phyloP scores from a whole-genome alignment of 192 early-diverging fungal species.

The Coemansia sp. region DNA sequence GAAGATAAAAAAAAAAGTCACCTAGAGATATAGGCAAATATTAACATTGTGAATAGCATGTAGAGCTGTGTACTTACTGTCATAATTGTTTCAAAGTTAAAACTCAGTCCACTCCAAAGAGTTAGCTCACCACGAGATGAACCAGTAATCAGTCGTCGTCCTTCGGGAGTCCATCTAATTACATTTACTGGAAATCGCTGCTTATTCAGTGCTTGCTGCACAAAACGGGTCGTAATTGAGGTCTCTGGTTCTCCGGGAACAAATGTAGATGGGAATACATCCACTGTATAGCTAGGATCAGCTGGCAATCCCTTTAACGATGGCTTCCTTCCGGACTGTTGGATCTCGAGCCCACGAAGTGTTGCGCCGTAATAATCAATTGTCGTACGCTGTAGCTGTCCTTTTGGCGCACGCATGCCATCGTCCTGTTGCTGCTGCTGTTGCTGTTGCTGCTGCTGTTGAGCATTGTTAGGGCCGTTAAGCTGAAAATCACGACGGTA shows the following conservation, averaged over 20 bases:
- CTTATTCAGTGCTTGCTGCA: constrained; percentile 76
- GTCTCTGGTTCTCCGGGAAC: constrained; percentile 38
- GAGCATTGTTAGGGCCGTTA: not conserved
- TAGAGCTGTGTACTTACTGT: constrained; percentile 54
- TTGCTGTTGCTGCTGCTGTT: constrained; percentile 8
- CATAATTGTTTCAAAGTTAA: constrained; percentile 97
- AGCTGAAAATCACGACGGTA: too few relatives aligned
- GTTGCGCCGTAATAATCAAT: constrained; percentile 90
- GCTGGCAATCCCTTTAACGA: constrained; percentile 29
- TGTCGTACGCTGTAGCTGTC: constrained; percentile 88
- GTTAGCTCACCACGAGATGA: constrained; percentile 94
- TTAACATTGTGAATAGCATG: not conserved
- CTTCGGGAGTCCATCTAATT: constrained; percentile 95
- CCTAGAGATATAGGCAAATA: too few relatives aligned
- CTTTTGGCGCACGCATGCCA: constrained; percentile 78
- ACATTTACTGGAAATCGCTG: constrained; percentile 88
- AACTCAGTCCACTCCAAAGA: constrained; percentile 94
- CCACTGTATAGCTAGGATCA: constrained; percentile 49
- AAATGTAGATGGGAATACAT: constrained; percentile 59
- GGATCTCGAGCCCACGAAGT: constrained; percentile 64
- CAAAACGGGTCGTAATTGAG: constrained; percentile 36
- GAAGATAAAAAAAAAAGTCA: too few relatives aligned
- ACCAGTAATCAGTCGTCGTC: constrained; percentile 88
- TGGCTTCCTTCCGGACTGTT: constrained; percentile 7
- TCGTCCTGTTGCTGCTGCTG: constrained; percentile 23